phyloP scores from a whole-genome alignment of 164 flowering plant species.

The Echeveria elegans region DNA sequence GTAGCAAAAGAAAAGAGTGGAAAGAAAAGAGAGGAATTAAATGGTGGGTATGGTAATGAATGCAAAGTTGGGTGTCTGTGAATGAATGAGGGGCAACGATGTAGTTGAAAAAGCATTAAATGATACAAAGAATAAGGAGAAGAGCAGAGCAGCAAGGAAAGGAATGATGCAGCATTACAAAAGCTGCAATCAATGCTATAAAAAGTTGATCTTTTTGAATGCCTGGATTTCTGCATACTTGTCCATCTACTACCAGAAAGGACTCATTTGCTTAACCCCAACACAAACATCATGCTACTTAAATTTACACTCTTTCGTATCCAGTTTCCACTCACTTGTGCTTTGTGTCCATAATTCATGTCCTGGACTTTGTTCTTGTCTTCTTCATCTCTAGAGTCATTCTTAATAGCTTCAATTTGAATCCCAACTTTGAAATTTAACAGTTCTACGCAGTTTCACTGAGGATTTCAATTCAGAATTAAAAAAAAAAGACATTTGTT shows the following conservation, averaged over 20 bases:
- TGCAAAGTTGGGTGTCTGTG: slow-evolving; percentile 50
- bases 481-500: too few relatives aligned
- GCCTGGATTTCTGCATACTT: slow-evolving; percentile 32
- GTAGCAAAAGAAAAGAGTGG: slow-evolving; percentile 10
- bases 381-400: neutral
- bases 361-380: neutral
- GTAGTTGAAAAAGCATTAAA: neutral
- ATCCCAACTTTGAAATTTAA: neutral
- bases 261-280: neutral
- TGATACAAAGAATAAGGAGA: neutral
- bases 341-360: neutral
- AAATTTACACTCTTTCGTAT: neutral
- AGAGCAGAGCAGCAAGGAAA: too few relatives aligned
- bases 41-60: slow-evolving; percentile 19
- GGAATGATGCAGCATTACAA: neutral
- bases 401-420: neutral
- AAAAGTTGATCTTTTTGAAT: slow-evolving; percentile 31
- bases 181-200: slow-evolving; percentile 13
- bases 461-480: too few relatives aligned
- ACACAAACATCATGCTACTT: neutral
- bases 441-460: too few relatives aligned
- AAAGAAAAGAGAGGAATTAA: slow-evolving; percentile 25
- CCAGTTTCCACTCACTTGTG: neutral
- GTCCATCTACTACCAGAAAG: neutral
- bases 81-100: slow-evolving; percentile 13